Evolutionary conservation across 2,329 filamentous ascomycete genomes (phyloP), one percentile per base, ranked within the genome.

Genomic region (Aspergillus thermomutatus): DNA sequence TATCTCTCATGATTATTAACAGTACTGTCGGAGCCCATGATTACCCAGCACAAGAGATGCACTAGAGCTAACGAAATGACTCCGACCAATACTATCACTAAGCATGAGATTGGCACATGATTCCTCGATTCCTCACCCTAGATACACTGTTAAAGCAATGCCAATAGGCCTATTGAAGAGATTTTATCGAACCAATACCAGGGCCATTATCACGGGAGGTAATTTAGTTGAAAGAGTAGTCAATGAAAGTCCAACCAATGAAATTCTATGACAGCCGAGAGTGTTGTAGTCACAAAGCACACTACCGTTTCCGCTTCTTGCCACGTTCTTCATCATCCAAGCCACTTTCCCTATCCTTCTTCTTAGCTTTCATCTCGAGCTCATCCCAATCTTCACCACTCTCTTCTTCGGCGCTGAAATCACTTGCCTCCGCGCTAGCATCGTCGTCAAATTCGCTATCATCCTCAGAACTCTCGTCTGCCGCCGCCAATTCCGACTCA

Each of bases 371-470:
- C 75, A 88, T 87, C 79, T 97, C 93, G 57, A 97, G 73, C 75
- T 95, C 92, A 71, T 97, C 92, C 93, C 93, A 97, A 69, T 95
- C 91, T 72, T 97, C 89, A 50, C 89, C 89, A 62, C 91, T 89
- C 47, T 89, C 89, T 6, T 92, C 90, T 3, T 85, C 83, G 6
- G 65, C 75, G 54, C 75, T 77, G 46, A 84, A 85, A 19, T 84
- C 89, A 50, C 82, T 83, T 48, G 75, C 86, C 55, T 91, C 90
- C 11, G 93, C 92, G 60, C 86, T 89, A 28, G 91, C 93, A 61
- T 96, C 92, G 69, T 93, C 93, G 67, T 96, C 92, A 70, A 94
- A 97, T 60, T 97, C 92, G 21, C 89, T 94, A 57, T 91, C 94
- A 45, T 95, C 92, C 64, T 96, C 93, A 9, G 87, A 91, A 14